Evolutionary conservation across 257 asterid genomes (phyloP).

Genomic region (Catharanthus roseus): DNA sequence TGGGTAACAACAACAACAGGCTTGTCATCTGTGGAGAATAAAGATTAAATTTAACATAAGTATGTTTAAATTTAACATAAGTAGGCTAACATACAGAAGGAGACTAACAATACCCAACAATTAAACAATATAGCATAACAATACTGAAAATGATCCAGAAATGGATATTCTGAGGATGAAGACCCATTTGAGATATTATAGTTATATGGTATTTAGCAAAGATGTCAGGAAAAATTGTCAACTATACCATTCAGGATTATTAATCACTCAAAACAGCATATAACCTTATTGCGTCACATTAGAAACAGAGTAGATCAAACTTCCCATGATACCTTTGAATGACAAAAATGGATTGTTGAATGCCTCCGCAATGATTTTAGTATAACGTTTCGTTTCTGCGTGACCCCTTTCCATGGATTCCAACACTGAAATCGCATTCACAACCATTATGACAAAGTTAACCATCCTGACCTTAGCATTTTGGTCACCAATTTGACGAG

Average conservation of each 20-base stretch:
- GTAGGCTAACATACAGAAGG: neutral
- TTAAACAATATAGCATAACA: no score
- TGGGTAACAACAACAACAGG: conserved; percentile 83
- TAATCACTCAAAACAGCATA: neutral
- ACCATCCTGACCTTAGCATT: conserved; percentile 28
- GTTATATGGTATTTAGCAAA: neutral
- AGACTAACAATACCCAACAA: no score
- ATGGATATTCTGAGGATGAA: neutral
- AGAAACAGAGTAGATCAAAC: neutral
- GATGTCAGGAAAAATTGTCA: neutral
- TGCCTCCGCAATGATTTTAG: conserved; percentile 34
- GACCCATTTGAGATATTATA: neutral
- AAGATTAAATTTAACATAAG: conserved; percentile 10
- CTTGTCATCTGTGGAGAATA: conserved; percentile 58
- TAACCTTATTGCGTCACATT: neutral
- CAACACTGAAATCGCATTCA: conserved; percentile 61
- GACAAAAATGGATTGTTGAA: conserved; percentile 55
- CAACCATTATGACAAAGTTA: conserved; percentile 67
- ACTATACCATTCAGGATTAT: neutral
- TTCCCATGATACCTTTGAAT: conserved; percentile 47
- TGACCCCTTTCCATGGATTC: conserved; percentile 43
- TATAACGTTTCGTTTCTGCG: conserved; percentile 31
- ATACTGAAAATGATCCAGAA: no score
- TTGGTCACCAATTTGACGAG: conserved; percentile 21
- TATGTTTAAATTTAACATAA: conserved; percentile 5